phyloP scores from a whole-genome alignment of 768 basidiomycete species.

The Pulveroboletus frians region DNA sequence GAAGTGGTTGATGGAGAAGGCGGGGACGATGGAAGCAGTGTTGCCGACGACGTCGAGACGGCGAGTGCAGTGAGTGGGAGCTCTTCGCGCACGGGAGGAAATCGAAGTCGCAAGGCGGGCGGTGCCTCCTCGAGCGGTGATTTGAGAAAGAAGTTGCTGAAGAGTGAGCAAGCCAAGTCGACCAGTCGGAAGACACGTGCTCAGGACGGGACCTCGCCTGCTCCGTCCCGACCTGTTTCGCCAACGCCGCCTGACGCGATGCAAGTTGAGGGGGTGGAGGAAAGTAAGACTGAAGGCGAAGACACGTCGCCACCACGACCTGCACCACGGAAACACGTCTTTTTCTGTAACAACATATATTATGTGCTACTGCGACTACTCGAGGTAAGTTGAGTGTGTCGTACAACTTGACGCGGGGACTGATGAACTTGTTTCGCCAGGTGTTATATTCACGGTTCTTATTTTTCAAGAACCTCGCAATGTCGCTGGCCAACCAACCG shows the following conservation, averaged over 20 bases:
- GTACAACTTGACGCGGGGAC: neutral
- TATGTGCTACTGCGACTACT: constrained; percentile 82
- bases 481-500: constrained; percentile 36
- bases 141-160: constrained; percentile 72
- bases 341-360: constrained; percentile 87
- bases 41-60: constrained; percentile 36
- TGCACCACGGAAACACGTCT: constrained; percentile 48
- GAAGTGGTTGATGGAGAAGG: constrained; percentile 60
- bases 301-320: constrained; percentile 21
- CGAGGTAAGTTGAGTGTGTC: constrained; percentile 54
- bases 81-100: constrained; percentile 32
- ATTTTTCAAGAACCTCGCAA: constrained; percentile 70
- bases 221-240: constrained; percentile 58
- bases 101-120: constrained; percentile 37
- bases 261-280: constrained; percentile 28
- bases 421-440: constrained; percentile 36
- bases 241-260: constrained; percentile 48
- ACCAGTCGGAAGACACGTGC: constrained; percentile 54
- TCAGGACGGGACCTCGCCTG: constrained; percentile 48
- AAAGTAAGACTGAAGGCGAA: constrained; percentile 21
- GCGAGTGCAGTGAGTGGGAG: constrained; percentile 25
- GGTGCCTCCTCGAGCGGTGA: constrained; percentile 50
- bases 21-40: constrained; percentile 40
- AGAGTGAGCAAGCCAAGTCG: constrained; percentile 78
- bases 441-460: constrained; percentile 75